Base-by-base conservation (phyloP, 2,329 filamentous ascomycete species). In the Colletotrichum tropicale region DNA sequence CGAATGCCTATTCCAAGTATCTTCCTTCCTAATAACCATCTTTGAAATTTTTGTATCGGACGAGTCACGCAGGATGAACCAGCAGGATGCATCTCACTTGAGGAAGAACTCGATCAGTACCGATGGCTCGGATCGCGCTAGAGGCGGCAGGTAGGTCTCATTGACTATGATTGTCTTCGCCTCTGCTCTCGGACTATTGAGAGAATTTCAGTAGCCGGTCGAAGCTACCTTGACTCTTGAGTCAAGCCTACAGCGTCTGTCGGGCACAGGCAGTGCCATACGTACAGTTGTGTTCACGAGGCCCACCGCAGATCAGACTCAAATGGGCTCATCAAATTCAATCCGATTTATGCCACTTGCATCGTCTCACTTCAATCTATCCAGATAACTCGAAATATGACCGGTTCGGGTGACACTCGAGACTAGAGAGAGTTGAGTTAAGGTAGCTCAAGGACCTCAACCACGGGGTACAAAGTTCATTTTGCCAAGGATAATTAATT, bases 1-100 rank as follows among this genome's bases (percentile, higher is more conserved):
- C 3, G 3, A 48, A 21, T n/a, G n/a, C 3, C 3, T n/a, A 0
- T 21, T 13, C 3, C 43, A 48, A 21, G 1, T 13, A 0, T 0
- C 3, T 0, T 6, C 2, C 9, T 48, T 21, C 0, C 9, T 12
- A 12, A n/a, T 6, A 0, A 1, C 18, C 10, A 21, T 10, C 1
- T 7, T 2, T 48, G 38, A 5, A 1, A 1, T 6, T 48, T 9
- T 18, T 48, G 3, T 7, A n/a, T 48, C 0, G 43, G 8, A 10
- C 43, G 4, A 21, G 9, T 21, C 43, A 13, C 9, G 3, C 18
- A 48, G 0, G 10, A n/a, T 21, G 5, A 48, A 21, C 3, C 43
- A 21, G 38, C 18, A 1, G 43, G 18, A 21, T 48, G 18, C 3
- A n/a, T 48, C 18, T 48, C 6, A 0, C n/a, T 13, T 1, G 9